phyloP scores from a whole-genome alignment of 2,329 filamentous ascomycete genomes.

The Fusarium sp. region DNA sequence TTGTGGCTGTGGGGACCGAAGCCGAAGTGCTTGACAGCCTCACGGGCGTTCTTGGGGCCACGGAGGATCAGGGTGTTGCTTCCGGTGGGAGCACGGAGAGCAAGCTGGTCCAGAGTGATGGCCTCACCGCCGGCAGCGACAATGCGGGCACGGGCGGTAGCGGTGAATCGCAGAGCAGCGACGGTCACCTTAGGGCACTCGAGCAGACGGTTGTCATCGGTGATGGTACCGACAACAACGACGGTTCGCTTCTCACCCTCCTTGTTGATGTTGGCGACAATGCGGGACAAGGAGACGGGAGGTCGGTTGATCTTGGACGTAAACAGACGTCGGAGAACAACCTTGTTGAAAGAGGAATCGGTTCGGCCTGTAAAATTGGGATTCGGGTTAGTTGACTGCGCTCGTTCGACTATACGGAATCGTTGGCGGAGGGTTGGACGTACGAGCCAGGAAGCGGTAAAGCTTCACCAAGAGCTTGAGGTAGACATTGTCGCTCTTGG shows the following conservation, averaged over 20 bases:
- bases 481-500: constrained; percentile 99
- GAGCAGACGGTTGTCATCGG: constrained; percentile 95
- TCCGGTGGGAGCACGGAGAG: constrained; percentile 92
- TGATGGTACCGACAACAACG: constrained; percentile 94
- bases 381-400: constrained; percentile 20
- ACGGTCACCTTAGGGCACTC: constrained; percentile 92
- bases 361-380: constrained; percentile 78
- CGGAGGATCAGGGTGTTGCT: constrained; percentile 97
- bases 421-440: constrained; percentile 58
- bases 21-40: constrained; percentile 99
- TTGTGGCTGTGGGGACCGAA: constrained; percentile 98
- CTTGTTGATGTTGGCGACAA: constrained; percentile 77
- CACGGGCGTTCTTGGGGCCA: constrained; percentile 97
- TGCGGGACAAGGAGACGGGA: constrained; percentile 93
- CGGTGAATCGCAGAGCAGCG: constrained; percentile 95
- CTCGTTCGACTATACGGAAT: constrained; percentile 1
- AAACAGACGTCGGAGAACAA: constrained; percentile 95
- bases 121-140: constrained; percentile 92
- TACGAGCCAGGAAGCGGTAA: constrained; percentile 96
- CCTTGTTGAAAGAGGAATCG: constrained; percentile 98
- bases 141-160: constrained; percentile 94
- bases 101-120: constrained; percentile 97
- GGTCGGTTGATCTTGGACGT: constrained; percentile 99
- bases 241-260: constrained; percentile 83
- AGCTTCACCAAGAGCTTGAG: constrained; percentile 98